Percentiles rank a stretch among this genome's conserved stretches.
Evolutionary conservation across 2,329 filamentous ascomycete species (phyloP).

Genomic region (Epichloe hybrida): DNA sequence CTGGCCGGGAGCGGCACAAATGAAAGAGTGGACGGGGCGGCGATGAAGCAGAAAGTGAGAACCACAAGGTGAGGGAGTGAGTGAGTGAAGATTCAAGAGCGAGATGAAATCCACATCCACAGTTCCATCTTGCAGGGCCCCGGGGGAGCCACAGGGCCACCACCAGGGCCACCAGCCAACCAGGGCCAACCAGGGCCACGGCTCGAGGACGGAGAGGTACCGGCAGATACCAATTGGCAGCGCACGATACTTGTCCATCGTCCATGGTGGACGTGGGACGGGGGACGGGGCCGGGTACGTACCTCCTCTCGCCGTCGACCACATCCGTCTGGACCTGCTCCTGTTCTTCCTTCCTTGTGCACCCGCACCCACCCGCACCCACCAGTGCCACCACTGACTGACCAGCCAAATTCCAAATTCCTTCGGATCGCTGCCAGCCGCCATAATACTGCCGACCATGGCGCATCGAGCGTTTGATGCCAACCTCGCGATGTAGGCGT

Average conservation of each 20-base stretch:
- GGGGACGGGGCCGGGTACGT: not conserved
- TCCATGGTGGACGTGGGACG: too few species aligned
- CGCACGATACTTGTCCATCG: not conserved
- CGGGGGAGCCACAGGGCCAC: not conserved
- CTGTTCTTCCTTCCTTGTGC: not conserved
- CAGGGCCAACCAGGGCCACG: not conserved
- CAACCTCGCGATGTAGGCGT: too few species aligned
- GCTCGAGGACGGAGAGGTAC: not conserved
- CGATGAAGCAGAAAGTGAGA: constrained; percentile 5
- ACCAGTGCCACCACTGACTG: too few species aligned
- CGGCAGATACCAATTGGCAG: not conserved
- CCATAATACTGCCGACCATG: too few species aligned
- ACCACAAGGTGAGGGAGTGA: constrained; percentile 9
- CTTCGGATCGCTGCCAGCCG: too few species aligned
- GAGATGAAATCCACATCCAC: constrained; percentile 12
- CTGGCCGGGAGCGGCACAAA: not conserved
- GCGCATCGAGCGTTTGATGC: too few species aligned
- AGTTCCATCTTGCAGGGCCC: constrained; percentile 2
- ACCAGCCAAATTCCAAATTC: too few species aligned
- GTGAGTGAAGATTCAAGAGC: constrained; percentile 15
- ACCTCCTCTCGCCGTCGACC: not conserved
- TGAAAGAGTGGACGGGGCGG: not conserved
- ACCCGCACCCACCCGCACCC: too few species aligned
- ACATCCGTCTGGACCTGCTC: not conserved
- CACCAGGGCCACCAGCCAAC: too few species aligned